Conservation (phyloP, 305 asterid genomes). For the Fraxinus sp. region DNA sequence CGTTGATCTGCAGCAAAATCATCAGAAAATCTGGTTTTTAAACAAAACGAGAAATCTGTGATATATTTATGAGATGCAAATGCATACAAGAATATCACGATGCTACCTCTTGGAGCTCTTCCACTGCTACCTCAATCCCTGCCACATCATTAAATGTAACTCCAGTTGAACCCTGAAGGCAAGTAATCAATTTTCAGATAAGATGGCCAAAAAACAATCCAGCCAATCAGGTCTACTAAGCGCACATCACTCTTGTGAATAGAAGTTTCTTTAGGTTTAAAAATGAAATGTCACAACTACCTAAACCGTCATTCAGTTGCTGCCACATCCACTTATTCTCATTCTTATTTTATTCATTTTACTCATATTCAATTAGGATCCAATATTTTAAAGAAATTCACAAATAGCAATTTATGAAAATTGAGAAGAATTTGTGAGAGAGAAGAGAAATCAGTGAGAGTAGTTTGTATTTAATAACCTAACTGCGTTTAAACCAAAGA, state of each 20-base stretch:
- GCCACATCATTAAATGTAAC: constrained; percentile 89
- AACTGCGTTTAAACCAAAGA: not conserved
- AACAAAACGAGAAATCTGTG: constrained; percentile 1
- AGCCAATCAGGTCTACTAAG: not conserved
- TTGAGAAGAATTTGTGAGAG: not conserved
- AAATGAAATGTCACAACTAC: not conserved
- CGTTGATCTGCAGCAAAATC: not conserved
- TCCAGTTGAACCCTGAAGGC: constrained; percentile 87
- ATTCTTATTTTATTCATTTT: no score
- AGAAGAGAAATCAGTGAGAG: no score
- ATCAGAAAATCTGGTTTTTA: constrained; percentile 10
- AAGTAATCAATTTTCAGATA: constrained; percentile 21
- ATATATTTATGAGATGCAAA: not conserved
- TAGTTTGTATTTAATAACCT: not conserved
- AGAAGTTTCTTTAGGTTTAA: not conserved
- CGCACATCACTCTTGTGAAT: not conserved
- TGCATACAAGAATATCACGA: not conserved
- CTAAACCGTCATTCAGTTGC: not conserved
- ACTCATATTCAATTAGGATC: no score
- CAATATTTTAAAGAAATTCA: no score
- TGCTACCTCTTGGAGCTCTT: constrained; percentile 94
- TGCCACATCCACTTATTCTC: no score
- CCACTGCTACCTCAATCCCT: constrained; percentile 95
- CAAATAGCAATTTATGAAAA: not conserved
- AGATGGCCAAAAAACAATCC: not conserved